Evolutionary conservation across 2,329 filamentous ascomycete genomes (phyloP).

Genomic region (Cladophialophora chaetospira): DNA sequence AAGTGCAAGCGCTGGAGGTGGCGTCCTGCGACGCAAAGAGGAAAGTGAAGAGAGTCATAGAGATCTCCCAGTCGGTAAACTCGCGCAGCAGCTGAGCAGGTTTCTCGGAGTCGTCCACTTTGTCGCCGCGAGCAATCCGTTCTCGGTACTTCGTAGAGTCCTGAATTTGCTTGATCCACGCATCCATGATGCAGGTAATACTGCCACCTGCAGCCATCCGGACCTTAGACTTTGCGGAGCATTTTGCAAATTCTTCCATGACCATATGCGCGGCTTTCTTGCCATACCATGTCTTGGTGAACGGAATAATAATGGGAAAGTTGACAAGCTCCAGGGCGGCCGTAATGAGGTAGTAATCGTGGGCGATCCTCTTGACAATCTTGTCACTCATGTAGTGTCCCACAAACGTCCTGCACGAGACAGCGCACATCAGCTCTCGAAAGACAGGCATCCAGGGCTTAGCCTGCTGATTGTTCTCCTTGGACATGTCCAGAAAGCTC

Average conservation of each 20-base stretch:
- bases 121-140: conserved; percentile 71
- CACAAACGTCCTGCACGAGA: conserved; percentile 95
- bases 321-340: conserved; percentile 96
- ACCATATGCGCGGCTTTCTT: conserved; percentile 96
- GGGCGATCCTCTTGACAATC: conserved; percentile 87
- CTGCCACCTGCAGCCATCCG: conserved; percentile 87
- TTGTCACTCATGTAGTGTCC: conserved; percentile 92
- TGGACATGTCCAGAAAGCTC: conserved; percentile 73
- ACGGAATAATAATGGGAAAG: conserved; percentile 94
- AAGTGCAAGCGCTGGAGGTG: conserved; percentile 88
- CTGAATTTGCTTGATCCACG: conserved; percentile 86
- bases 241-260: conserved; percentile 83
- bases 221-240: conserved; percentile 88
- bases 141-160: conserved; percentile 81
- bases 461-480: conserved; percentile 70
- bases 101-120: conserved; percentile 72
- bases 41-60: conserved; percentile 93
- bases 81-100: conserved; percentile 78
- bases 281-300: conserved; percentile 94
- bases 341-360: conserved; percentile 96
- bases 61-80: conserved; percentile 88
- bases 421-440: conserved; percentile 90
- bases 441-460: conserved; percentile 88
- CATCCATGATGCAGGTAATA: conserved; percentile 90
- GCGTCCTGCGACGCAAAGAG: conserved; percentile 97